These are phyloP conservation scores for Nemania bipapillata DNA, from an alignment of 2,329 filamentous ascomycete genomes.

Conservation along the genomic window DNA sequence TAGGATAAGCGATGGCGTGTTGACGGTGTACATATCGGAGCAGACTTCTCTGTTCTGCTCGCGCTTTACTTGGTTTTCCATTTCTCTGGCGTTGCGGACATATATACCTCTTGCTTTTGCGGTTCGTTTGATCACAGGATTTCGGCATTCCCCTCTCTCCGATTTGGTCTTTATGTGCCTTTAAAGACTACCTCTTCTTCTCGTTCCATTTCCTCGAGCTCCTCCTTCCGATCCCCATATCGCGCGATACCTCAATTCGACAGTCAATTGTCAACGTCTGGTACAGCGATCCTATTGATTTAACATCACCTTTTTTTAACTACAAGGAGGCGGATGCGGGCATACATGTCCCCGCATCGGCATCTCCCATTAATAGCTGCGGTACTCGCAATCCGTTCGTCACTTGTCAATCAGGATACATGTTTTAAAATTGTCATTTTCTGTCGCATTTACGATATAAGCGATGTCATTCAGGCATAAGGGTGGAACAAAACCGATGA, in stretches of 20 bases:
- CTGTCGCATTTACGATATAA: slow-evolving; percentile 49
- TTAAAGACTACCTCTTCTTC: slow-evolving; percentile 47
- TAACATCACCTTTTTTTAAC: slow-evolving; percentile 50
- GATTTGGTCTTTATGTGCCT: slow-evolving; percentile 44
- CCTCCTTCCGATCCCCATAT: slow-evolving; percentile 65
- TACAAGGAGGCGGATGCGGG: slow-evolving; percentile 22
- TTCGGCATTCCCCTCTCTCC: slow-evolving; percentile 42
- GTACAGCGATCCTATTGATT: slow-evolving; percentile 66
- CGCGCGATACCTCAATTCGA: slow-evolving; percentile 65
- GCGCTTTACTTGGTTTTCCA: slow-evolving; percentile 41
- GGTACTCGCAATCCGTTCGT: slow-evolving; percentile 43
- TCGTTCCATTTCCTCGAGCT: slow-evolving; percentile 53
- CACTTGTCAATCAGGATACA: slow-evolving; percentile 39
- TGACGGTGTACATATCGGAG: slow-evolving; percentile 37
- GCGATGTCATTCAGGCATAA: slow-evolving; percentile 48
- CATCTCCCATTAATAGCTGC: slow-evolving; percentile 43
- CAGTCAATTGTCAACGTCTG: slow-evolving; percentile 69
- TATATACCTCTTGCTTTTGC: slow-evolving; percentile 53
- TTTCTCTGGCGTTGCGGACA: slow-evolving; percentile 48
- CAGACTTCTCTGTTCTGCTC: slow-evolving; percentile 35
- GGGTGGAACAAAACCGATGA: slow-evolving; percentile 50
- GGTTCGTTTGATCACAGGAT: slow-evolving; percentile 39
- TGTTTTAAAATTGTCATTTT: slow-evolving; percentile 41
- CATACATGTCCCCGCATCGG: neutral
- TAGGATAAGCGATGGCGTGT: slow-evolving; percentile 14